Percentiles rank a stretch among this genome's conserved stretches.
These are phyloP conservation scores for Cercospora sojina DNA, from an alignment of 2,329 filamentous ascomycete genomes.

Conservation along the genomic window DNA sequence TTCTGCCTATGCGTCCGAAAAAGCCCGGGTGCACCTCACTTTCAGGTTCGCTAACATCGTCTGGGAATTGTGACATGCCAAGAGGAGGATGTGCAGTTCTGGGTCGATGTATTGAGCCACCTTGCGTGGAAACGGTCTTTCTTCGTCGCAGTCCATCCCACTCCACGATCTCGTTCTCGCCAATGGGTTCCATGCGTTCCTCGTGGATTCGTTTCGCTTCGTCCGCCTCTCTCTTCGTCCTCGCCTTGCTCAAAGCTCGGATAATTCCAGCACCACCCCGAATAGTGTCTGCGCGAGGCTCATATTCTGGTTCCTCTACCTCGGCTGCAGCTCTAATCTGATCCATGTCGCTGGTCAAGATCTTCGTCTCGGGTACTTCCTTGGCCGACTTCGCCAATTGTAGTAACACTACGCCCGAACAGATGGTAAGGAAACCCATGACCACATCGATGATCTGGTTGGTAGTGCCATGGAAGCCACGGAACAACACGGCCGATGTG, in stretches of 20 bases:
- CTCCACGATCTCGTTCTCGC: constrained; percentile 77
- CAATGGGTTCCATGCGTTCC: constrained; percentile 76
- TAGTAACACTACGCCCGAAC: constrained; percentile 83
- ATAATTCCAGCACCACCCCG: constrained; percentile 87
- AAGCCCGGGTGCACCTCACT: constrained; percentile 51
- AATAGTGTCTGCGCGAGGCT: constrained; percentile 94
- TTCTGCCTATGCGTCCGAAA: constrained; percentile 39
- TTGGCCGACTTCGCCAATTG: constrained; percentile 98
- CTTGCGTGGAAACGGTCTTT: constrained; percentile 50
- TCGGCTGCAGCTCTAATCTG: constrained; percentile 94
- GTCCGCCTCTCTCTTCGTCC: constrained; percentile 74
- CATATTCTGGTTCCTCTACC: constrained; percentile 91
- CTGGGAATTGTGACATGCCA: constrained; percentile 83
- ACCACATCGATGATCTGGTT: constrained; percentile 83
- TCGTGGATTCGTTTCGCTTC: constrained; percentile 77
- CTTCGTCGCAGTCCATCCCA: constrained; percentile 88
- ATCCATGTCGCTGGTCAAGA: constrained; percentile 89
- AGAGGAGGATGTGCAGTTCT: constrained; percentile 70
- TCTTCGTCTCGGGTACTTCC: constrained; percentile 87
- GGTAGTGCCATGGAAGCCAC: constrained; percentile 84
- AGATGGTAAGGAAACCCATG: constrained; percentile 91
- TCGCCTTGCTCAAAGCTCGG: constrained; percentile 71
- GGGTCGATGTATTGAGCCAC: constrained; percentile 45
- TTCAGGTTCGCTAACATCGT: constrained; percentile 47
- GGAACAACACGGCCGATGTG: constrained; percentile 87